Evolutionary conservation across 2,329 filamentous ascomycete species (phyloP).

Genomic region (Beauveria sp.): DNA sequence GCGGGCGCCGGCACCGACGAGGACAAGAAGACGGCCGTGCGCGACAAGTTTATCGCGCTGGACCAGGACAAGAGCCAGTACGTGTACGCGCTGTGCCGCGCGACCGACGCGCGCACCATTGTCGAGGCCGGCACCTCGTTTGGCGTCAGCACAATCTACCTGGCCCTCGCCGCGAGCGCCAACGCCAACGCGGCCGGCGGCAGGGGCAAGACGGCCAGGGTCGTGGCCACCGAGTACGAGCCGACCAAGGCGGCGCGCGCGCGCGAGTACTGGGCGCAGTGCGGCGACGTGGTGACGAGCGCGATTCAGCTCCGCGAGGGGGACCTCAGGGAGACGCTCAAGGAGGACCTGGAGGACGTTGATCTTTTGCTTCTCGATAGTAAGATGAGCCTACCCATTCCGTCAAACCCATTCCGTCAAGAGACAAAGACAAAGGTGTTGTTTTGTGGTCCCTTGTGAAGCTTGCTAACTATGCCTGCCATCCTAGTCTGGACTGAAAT

Average conservation of each 20-base stretch:
- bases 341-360: constrained; percentile 16
- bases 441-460: not conserved
- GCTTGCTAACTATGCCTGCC: not conserved
- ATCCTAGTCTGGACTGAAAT: constrained; percentile 42
- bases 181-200: constrained; percentile 21
- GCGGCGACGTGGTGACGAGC: constrained; percentile 35
- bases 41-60: constrained; percentile 48
- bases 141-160: constrained; percentile 51
- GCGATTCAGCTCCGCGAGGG: constrained; percentile 47
- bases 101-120: constrained; percentile 37
- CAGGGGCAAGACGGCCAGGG: constrained; percentile 16
- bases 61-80: constrained; percentile 46
- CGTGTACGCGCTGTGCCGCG: constrained; percentile 40
- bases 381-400: constrained; percentile 25
- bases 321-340: constrained; percentile 42
- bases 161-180: constrained; percentile 44
- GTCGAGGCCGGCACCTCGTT: constrained; percentile 52
- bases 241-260: constrained; percentile 39
- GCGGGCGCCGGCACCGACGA: constrained; percentile 18
- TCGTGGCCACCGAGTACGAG: constrained; percentile 52
- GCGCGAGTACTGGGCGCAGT: constrained; percentile 40
- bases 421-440: too few relatives aligned
- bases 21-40: constrained; percentile 24
- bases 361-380: constrained; percentile 47
- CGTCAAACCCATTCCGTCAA: not conserved